Percentiles rank a stretch among this genome's conserved stretches.
These are phyloP conservation scores for Trichoderma arundinaceum DNA, from an alignment of 2,329 filamentous ascomycete genomes.

Conservation along the genomic window DNA sequence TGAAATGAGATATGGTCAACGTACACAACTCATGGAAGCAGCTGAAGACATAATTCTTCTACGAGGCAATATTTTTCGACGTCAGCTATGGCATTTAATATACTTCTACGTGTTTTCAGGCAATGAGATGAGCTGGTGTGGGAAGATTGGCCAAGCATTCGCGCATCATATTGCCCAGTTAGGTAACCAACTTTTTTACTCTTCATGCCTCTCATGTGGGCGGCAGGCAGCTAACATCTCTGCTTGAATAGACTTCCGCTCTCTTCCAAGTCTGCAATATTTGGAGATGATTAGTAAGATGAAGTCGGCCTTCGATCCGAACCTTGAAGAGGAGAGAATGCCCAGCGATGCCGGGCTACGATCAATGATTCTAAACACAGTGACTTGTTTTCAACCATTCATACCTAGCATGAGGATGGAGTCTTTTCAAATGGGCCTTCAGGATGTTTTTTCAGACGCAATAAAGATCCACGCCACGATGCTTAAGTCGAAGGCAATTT, in stretches of 20 bases:
- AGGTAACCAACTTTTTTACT: background rate
- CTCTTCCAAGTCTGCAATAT: background rate
- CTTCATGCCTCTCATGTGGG: background rate
- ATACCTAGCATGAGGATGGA: too few species aligned
- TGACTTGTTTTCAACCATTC: background rate
- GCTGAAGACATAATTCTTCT: background rate
- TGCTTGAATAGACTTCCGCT: background rate
- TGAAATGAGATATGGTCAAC: too few species aligned
- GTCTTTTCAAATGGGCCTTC: background rate
- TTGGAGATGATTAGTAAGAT: constrained; percentile 7
- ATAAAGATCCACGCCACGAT: background rate
- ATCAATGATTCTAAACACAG: background rate
- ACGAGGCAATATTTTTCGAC: background rate
- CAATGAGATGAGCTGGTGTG: background rate
- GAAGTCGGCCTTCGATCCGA: constrained; percentile 1
- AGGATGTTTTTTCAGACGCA: background rate
- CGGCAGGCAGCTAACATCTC: background rate
- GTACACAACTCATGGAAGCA: rapidly evolving
- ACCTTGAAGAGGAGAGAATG: background rate
- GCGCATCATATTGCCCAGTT: background rate
- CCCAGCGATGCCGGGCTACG: rapidly evolving
- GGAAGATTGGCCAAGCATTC: background rate
- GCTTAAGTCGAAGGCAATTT: constrained; percentile 30
- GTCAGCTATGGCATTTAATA: background rate
- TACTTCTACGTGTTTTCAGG: background rate